These are phyloP conservation scores for Phytophthora brassicae DNA, from an alignment of 352 stramenopile genomes.

Conservation along the genomic window DNA sequence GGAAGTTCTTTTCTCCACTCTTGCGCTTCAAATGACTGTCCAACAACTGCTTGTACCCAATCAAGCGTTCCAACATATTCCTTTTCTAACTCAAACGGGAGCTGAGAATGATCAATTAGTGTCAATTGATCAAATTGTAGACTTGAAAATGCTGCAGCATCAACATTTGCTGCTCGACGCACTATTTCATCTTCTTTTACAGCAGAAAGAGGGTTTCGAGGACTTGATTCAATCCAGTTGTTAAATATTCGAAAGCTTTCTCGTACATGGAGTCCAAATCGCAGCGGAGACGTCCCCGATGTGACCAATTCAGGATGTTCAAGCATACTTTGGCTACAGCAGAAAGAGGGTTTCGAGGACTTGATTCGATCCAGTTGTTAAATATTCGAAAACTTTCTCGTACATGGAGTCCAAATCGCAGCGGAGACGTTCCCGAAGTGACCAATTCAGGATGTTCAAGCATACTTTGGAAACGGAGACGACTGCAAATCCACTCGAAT, in stretches of 20 bases:
- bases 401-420: conserved; percentile 46
- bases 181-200: conserved; percentile 34
- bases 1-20: conserved; percentile 19
- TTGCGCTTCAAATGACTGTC: not conserved
- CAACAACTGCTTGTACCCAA: conserved; percentile 27
- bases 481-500: conserved; percentile 55
- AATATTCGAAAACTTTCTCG: conserved; percentile 52
- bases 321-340: too few relatives aligned
- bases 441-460: conserved; percentile 57
- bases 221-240: conserved; percentile 46
- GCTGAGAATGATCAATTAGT: conserved; percentile 28
- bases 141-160: conserved; percentile 43
- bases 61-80: conserved; percentile 32
- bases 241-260: conserved; percentile 58
- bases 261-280: conserved; percentile 45
- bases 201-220: conserved; percentile 45
- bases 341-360: conserved; percentile 45
- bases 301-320: conserved; percentile 53
- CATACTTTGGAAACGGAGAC: conserved; percentile 60
- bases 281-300: conserved; percentile 40
- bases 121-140: conserved; percentile 64
- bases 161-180: conserved; percentile 24
- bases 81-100: conserved; percentile 42
- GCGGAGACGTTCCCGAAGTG: conserved; percentile 35
- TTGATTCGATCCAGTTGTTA: conserved; percentile 56